A percentile compares a stretch with the other conserved stretches of the same genome.
Conservation (phyloP, 2,329 filamentous ascomycete genomes). For the Plenodomus biglobosus region DNA sequence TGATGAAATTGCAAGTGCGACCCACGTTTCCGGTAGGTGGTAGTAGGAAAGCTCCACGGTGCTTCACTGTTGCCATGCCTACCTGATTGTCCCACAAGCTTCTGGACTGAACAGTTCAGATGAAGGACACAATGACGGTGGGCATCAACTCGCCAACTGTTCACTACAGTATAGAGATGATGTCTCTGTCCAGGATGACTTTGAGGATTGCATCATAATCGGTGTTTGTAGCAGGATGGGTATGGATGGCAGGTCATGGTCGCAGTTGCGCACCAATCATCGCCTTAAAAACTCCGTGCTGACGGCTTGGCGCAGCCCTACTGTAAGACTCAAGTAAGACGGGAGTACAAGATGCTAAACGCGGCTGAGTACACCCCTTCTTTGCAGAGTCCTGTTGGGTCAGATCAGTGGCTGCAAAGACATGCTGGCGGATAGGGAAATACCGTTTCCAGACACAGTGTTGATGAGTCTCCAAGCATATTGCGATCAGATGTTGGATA, state of each 20-base stretch:
- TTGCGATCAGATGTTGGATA: no score
- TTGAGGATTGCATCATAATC: background rate
- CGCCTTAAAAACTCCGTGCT: slow-evolving; percentile 2
- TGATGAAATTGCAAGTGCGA: background rate
- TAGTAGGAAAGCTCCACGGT: background rate
- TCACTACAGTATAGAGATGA: background rate
- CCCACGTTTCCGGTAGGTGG: slow-evolving; percentile 3
- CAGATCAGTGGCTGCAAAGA: background rate
- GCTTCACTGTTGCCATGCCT: background rate
- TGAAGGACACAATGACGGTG: no score
- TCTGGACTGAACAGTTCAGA: background rate
- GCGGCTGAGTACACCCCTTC: no score
- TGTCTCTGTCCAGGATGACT: background rate
- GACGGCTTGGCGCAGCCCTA: background rate
- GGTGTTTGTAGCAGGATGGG: slow-evolving; percentile 3
- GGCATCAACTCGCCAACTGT: no score
- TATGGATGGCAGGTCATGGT: slow-evolving; percentile 5
- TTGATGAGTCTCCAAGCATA: no score
- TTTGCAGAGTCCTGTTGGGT: no score
- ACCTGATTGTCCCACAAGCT: background rate
- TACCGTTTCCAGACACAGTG: no score
- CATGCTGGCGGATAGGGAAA: background rate
- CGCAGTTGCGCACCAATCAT: slow-evolving; percentile 9
- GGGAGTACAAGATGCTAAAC: background rate
- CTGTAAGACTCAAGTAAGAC: background rate